These are phyloP conservation scores for Ceratocystis ficicola DNA, from an alignment of 2,329 filamentous ascomycete species.

Conservation along the genomic window DNA sequence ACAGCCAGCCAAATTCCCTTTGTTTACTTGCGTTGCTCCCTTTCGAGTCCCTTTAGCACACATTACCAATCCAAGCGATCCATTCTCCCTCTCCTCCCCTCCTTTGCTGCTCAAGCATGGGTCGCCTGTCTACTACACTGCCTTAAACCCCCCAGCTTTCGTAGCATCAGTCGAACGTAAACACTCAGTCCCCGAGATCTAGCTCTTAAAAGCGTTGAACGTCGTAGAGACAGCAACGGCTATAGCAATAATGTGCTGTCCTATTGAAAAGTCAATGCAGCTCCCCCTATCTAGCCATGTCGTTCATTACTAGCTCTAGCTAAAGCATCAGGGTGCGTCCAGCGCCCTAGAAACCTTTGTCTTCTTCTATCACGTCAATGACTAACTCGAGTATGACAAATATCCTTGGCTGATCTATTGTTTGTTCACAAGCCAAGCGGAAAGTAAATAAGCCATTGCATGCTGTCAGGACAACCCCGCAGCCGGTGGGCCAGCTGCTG, in stretches of 20 bases:
- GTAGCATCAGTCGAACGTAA: no score
- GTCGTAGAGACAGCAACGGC: no score
- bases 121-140: no score
- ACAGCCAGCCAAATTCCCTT: neutral
- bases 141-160: no score
- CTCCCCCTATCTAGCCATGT: no score
- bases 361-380: neutral
- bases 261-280: no score
- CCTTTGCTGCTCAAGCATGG: neutral
- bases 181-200: no score
- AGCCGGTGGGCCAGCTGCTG: neutral
- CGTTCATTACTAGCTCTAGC: neutral
- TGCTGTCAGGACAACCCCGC: conserved; percentile 14
- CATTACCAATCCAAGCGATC: no score
- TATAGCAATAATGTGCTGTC: no score
- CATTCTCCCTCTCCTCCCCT: neutral
- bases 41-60: neutral
- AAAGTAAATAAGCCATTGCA: conserved; percentile 12
- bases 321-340: neutral
- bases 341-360: no score
- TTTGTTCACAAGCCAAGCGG: conserved; percentile 12
- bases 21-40: neutral
- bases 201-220: no score
- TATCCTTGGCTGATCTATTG: neutral
- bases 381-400: neutral